These are phyloP conservation scores for Flaveria linearis DNA, from an alignment of 129 eudicot genomes.

Conservation along the genomic window DNA sequence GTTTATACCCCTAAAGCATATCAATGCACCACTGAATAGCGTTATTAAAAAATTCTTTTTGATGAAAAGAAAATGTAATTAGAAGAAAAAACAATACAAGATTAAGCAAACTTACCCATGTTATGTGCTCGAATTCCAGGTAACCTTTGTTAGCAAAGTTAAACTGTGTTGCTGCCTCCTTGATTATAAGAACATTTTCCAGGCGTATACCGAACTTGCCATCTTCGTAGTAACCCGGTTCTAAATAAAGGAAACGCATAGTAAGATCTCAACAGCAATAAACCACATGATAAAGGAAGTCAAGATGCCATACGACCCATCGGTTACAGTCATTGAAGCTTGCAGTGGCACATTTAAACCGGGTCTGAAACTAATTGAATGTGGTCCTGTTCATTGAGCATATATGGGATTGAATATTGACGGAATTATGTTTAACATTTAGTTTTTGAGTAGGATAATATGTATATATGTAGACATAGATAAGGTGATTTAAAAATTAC, in stretches of 20 bases:
- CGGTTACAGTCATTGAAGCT: constrained; percentile 92
- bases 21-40: not conserved
- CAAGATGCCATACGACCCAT: constrained; percentile 52
- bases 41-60: not conserved
- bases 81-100: not conserved
- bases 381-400: constrained; percentile 67
- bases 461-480: not conserved
- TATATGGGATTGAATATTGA: constrained; percentile 5
- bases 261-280: not conserved
- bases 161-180: constrained; percentile 77
- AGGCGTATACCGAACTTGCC: constrained; percentile 87
- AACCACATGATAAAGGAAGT: not conserved
- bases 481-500: constrained; percentile 32
- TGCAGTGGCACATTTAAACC: constrained; percentile 81
- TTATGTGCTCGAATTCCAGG: constrained; percentile 82
- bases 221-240: constrained; percentile 98
- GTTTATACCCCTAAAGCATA: not conserved
- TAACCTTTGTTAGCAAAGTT: constrained; percentile 87
- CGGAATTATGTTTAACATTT: not conserved
- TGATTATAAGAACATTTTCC: constrained; percentile 90
- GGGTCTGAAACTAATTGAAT: constrained; percentile 83
- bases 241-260: constrained; percentile 24
- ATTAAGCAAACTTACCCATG: constrained; percentile 67
- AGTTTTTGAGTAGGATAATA: not conserved
- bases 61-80: not conserved